These are phyloP conservation scores for Venturia pyrina DNA, from an alignment of 2,329 filamentous ascomycete genomes.

Conservation along the genomic window DNA sequence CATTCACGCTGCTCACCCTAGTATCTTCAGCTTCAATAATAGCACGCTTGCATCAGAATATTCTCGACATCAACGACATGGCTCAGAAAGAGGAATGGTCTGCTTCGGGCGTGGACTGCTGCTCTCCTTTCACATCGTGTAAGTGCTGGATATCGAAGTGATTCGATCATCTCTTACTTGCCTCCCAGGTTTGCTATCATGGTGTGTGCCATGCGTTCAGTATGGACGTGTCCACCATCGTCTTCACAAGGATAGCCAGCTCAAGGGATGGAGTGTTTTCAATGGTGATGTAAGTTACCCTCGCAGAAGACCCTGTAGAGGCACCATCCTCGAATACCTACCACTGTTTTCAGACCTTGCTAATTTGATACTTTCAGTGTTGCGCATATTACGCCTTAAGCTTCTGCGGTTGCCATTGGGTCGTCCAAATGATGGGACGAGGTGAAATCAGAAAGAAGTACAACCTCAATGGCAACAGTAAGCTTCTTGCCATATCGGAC, in stretches of 20 bases:
- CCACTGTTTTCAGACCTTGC: background rate
- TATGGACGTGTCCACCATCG: slow-evolving; percentile 24
- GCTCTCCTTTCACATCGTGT: slow-evolving; percentile 23
- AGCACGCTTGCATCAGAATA: background rate
- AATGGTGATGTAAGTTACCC: slow-evolving; percentile 19
- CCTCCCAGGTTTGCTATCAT: slow-evolving; percentile 21
- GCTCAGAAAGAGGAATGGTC: slow-evolving; percentile 11
- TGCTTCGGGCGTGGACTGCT: slow-evolving; percentile 19
- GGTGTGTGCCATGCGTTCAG: slow-evolving; percentile 24
- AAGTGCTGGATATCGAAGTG: slow-evolving; percentile 10
- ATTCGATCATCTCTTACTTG: slow-evolving; percentile 11
- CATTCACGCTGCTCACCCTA: background rate
- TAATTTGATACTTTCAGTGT: slow-evolving; percentile 19
- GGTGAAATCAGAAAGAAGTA: slow-evolving; percentile 25
- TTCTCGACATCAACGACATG: background rate
- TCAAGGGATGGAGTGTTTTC: slow-evolving; percentile 21
- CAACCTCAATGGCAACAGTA: slow-evolving; percentile 20
- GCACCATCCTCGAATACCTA: too few species aligned
- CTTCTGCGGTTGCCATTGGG: slow-evolving; percentile 21
- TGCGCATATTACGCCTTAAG: slow-evolving; percentile 19
- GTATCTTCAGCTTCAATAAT: background rate
- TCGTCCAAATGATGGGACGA: slow-evolving; percentile 24
- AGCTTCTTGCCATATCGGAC: background rate
- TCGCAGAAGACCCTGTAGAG: background rate
- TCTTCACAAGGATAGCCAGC: slow-evolving; percentile 20